Evolutionary conservation across 768 basidiomycete species (phyloP).

Genomic region (Auriscalpium orientale): DNA sequence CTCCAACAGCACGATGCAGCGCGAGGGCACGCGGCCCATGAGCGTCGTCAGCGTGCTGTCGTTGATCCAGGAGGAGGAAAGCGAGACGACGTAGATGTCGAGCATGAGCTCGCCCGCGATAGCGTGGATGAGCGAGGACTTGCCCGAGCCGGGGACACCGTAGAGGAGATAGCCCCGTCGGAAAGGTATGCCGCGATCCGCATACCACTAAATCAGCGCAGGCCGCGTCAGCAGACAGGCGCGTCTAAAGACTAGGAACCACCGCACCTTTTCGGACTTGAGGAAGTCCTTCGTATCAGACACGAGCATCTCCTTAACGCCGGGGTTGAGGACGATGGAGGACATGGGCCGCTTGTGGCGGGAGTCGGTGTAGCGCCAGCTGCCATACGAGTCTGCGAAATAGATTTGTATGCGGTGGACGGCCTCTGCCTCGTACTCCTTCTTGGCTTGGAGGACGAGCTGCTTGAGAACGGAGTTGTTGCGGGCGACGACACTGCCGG

Average conservation of each 20-base stretch:
- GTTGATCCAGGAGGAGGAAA: constrained; percentile 82
- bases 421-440: constrained; percentile 81
- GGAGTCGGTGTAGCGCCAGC: constrained; percentile 84
- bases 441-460: constrained; percentile 85
- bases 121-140: constrained; percentile 80
- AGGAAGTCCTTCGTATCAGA: constrained; percentile 79
- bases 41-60: constrained; percentile 80
- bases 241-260: neutral
- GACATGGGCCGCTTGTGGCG: constrained; percentile 84
- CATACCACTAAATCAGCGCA: constrained; percentile 59
- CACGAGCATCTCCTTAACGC: constrained; percentile 85
- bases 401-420: constrained; percentile 85
- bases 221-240: constrained; percentile 2
- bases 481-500: constrained; percentile 70
- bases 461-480: constrained; percentile 81
- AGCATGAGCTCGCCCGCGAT: constrained; percentile 85
- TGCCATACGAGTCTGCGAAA: constrained; percentile 82
- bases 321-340: constrained; percentile 80
- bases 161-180: constrained; percentile 81
- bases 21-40: constrained; percentile 81
- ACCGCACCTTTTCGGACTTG: constrained; percentile 65
- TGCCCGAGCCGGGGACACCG: constrained; percentile 81
- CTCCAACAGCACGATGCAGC: constrained; percentile 82
- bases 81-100: constrained; percentile 86
- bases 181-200: constrained; percentile 89